phyloP scores from a whole-genome alignment of 441 rosid genomes.

The Mallotus repandus region DNA sequence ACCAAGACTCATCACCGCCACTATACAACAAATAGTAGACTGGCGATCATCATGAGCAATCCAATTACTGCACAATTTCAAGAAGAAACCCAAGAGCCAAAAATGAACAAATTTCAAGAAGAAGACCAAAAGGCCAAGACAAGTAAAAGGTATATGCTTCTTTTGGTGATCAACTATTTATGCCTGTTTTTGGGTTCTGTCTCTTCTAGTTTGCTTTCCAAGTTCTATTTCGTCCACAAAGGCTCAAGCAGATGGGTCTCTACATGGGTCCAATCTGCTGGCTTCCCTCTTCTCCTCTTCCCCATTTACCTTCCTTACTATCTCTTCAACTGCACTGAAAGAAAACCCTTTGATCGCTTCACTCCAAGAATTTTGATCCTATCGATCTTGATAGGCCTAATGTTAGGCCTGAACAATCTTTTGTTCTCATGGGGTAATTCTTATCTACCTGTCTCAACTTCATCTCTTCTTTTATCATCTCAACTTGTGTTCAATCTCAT shows the following conservation, averaged over 20 bases:
- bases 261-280: constrained; percentile 78
- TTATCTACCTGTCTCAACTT: constrained; percentile 84
- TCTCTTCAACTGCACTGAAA: constrained; percentile 33
- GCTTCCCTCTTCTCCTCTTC: constrained; percentile 67
- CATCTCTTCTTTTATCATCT: constrained; percentile 75
- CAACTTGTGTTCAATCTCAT: constrained; percentile 79
- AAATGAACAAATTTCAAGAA: background rate
- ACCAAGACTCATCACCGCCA: background rate
- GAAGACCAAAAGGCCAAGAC: constrained; percentile 33
- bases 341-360: constrained; percentile 62
- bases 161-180: constrained; percentile 40
- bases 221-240: constrained; percentile 72
- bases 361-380: constrained; percentile 39
- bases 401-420: constrained; percentile 82
- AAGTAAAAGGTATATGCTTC: constrained; percentile 26
- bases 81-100: background rate
- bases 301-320: constrained; percentile 53
- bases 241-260: constrained; percentile 85
- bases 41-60: constrained; percentile 2
- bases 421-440: constrained; percentile 87
- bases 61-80: background rate
- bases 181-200: constrained; percentile 68
- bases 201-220: constrained; percentile 64
- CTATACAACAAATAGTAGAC: too few species aligned
- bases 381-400: constrained; percentile 54